A percentile compares a stretch with the other conserved stretches of the same genome.
phyloP scores from a whole-genome alignment of 192 early-diverging fungal genomes.

The Backusella mclennaniae region DNA sequence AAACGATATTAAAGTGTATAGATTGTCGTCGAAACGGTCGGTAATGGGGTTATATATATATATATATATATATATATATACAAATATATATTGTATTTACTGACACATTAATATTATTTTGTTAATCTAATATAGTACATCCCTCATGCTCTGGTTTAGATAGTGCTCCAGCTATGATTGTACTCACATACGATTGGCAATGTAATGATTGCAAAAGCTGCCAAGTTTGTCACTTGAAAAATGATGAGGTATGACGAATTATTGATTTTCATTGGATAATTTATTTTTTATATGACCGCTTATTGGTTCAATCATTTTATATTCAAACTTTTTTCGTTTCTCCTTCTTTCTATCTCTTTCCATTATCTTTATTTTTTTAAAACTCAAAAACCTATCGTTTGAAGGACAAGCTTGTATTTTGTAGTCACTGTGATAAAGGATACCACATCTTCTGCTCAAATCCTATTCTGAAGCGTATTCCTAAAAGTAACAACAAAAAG shows the following conservation, averaged over 20 bases:
- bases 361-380: neutral
- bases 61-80: neutral
- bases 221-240: conserved; percentile 38
- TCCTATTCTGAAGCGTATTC: conserved; percentile 36
- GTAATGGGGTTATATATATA: conserved; percentile 8
- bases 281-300: neutral
- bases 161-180: conserved; percentile 32
- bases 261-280: neutral
- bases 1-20: conserved; percentile 41
- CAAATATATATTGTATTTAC: neutral
- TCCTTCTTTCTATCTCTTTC: neutral
- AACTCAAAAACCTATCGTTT: neutral
- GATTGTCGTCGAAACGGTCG: conserved; percentile 52
- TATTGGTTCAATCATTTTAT: neutral
- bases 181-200: conserved; percentile 44
- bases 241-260: conserved; percentile 39
- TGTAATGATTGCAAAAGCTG: conserved; percentile 54
- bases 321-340: neutral
- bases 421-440: conserved; percentile 46
- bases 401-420: conserved; percentile 50
- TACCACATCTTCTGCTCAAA: conserved; percentile 48
- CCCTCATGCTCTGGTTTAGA: conserved; percentile 38
- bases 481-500: conserved; percentile 33
- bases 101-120: neutral
- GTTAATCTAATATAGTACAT: conserved; percentile 31